A percentile compares a stretch with the other conserved stretches of the same genome.
Evolutionary conservation across 2,329 filamentous ascomycete species (phyloP).

Genomic region (Fonsecaea pedrosoi): DNA sequence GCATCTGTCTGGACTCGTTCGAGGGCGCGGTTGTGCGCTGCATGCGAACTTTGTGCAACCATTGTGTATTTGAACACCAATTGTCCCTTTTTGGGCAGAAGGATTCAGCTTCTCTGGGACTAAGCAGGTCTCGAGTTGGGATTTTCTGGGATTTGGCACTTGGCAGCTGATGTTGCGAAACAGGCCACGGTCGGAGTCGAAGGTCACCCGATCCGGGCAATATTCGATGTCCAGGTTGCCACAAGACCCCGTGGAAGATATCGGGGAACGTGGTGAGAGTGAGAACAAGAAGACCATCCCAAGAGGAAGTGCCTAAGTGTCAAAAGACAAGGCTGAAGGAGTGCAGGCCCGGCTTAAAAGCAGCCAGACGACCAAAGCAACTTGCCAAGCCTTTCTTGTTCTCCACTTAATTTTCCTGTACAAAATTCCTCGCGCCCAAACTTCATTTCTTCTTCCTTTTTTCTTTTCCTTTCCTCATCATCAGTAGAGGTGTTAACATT

Average conservation of each 20-base stretch:
- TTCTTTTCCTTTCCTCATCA: conserved; percentile 52
- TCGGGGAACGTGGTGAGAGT: not conserved
- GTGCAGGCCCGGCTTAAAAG: not conserved
- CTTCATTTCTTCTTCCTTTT: conserved; percentile 42
- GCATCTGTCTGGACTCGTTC: not conserved
- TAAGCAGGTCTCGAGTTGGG: not conserved
- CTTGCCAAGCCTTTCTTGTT: not conserved
- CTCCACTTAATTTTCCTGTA: conserved; percentile 10
- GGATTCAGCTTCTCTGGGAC: not conserved
- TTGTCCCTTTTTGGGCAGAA: conserved; percentile 2
- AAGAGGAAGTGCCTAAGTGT: too few species aligned
- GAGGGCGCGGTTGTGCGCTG: not conserved
- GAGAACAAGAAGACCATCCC: too few species aligned
- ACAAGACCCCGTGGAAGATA: not conserved
- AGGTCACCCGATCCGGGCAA: not conserved
- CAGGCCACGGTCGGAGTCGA: not conserved
- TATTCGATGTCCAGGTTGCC: not conserved
- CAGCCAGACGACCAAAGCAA: conserved; percentile 3
- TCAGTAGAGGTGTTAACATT: conserved; percentile 60
- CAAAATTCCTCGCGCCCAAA: conserved; percentile 21
- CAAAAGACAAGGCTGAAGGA: not conserved
- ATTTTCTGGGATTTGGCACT: not conserved
- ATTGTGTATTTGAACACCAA: not conserved
- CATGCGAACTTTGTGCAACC: not conserved
- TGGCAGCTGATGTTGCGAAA: conserved; percentile 11